These are phyloP conservation scores for Cichorium intybus DNA, from an alignment of 140 eudicot genomes.

Conservation along the genomic window DNA sequence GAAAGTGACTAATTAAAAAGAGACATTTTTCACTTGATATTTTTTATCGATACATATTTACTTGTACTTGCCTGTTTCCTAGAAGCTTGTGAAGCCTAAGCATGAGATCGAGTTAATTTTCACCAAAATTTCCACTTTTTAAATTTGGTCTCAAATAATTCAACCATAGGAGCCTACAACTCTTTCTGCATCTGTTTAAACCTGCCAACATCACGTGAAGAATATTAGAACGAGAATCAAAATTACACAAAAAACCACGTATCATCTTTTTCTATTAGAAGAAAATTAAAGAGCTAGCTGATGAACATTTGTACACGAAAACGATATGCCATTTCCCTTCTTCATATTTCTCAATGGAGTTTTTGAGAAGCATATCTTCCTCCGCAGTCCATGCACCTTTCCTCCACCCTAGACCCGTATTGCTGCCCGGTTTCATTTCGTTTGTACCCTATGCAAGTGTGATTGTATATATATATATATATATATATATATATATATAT, in stretches of 20 bases:
- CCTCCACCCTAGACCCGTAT: conserved; percentile 16
- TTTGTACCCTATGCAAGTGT: conserved; percentile 1
- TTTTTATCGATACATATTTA: background rate
- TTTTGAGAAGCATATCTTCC: conserved; percentile 51
- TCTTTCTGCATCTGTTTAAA: conserved; percentile 40
- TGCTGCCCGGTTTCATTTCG: background rate
- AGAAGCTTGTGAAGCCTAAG: conserved; percentile 43
- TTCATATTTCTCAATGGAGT: conserved; percentile 44
- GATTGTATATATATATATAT: background rate
- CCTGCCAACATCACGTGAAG: background rate
- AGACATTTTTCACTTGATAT: background rate
- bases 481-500: too few relatives aligned
- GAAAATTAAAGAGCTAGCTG: background rate
- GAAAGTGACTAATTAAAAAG: too few relatives aligned
- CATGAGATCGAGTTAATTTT: conserved; percentile 45
- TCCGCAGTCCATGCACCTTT: conserved; percentile 69
- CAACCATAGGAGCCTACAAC: conserved; percentile 41
- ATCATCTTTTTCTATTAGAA: background rate
- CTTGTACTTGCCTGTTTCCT: conserved; percentile 30
- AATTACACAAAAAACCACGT: background rate
- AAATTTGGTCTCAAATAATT: conserved; percentile 40
- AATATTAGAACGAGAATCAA: background rate
- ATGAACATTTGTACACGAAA: background rate
- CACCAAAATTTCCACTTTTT: conserved; percentile 33
- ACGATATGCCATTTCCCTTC: conserved; percentile 78